Evolutionary conservation across 306 rosid species (phyloP).

Genomic region (Cucumis cinereus): DNA sequence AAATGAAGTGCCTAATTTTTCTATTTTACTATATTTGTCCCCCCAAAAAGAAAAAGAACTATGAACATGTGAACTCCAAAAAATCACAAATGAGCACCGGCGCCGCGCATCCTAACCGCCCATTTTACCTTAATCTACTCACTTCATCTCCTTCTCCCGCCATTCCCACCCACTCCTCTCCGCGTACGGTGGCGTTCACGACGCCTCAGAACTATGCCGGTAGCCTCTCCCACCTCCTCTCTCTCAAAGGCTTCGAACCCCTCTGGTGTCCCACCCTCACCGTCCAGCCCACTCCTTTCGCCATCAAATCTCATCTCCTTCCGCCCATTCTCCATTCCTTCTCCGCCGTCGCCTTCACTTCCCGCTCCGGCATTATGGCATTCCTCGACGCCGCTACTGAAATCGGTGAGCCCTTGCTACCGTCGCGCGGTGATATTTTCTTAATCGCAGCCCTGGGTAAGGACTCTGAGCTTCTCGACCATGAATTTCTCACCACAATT

Average conservation of each 20-base stretch:
- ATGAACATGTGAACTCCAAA: not conserved
- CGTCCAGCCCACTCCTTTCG: slow-evolving; percentile 32
- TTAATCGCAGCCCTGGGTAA: slow-evolving; percentile 60
- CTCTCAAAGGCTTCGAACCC: slow-evolving; percentile 29
- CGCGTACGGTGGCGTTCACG: slow-evolving; percentile 42
- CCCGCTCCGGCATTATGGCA: slow-evolving; percentile 47
- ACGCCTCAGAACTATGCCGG: slow-evolving; percentile 61
- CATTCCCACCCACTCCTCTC: not conserved
- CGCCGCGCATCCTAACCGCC: not conserved
- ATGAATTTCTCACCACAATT: slow-evolving; percentile 18
- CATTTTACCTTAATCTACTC: not conserved
- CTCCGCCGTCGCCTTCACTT: slow-evolving; percentile 71
- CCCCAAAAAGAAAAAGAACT: too few relatives aligned
- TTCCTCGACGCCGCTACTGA: slow-evolving; percentile 28
- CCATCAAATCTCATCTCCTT: slow-evolving; percentile 30
- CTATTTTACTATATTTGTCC: too few relatives aligned
- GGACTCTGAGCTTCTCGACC: slow-evolving; percentile 52
- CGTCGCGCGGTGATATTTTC: slow-evolving; percentile 31
- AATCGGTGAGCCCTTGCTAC: slow-evolving; percentile 30
- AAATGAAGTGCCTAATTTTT: too few relatives aligned
- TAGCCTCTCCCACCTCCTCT: slow-evolving; percentile 37
- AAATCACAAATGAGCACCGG: not conserved
- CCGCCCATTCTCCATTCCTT: slow-evolving; percentile 29
- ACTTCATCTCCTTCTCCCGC: not conserved
- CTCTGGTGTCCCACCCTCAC: slow-evolving; percentile 48